These are phyloP conservation scores for Protomyces inouyei DNA, from an alignment of 1,139 yeast genomes.

Conservation along the genomic window DNA sequence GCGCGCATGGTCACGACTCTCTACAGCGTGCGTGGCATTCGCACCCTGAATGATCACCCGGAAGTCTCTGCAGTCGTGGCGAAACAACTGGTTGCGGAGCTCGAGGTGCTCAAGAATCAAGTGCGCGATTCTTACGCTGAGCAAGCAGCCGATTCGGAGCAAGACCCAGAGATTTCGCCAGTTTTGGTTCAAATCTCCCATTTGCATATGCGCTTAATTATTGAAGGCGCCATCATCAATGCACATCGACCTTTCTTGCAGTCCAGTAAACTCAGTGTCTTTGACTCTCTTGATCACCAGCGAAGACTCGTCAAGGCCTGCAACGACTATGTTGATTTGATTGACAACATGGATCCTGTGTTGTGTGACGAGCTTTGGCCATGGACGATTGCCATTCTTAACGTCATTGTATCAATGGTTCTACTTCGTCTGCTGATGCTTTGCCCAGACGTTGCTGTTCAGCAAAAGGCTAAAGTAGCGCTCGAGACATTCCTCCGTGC, in stretches of 20 bases:
- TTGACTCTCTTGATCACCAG: conserved; percentile 18
- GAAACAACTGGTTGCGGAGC: background rate
- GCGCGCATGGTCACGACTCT: background rate
- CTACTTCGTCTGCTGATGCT: background rate
- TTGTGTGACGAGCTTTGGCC: background rate
- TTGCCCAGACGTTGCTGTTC: background rate
- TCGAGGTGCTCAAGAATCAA: background rate
- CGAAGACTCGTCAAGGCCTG: background rate
- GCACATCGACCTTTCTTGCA: conserved; percentile 9
- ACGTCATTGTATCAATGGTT: background rate
- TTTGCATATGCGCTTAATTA: conserved; percentile 1
- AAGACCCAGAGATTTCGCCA: background rate
- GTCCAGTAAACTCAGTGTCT: background rate
- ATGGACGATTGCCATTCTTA: background rate
- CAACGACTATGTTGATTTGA: background rate
- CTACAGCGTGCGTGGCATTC: background rate
- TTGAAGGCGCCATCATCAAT: conserved; percentile 7
- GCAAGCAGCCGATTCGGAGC: background rate
- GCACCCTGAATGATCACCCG: background rate
- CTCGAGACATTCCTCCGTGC: background rate
- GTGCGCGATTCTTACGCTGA: background rate
- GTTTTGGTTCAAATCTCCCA: background rate
- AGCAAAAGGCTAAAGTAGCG: background rate
- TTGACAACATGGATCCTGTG: background rate
- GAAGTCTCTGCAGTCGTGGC: conserved; percentile 6